Conservation (phyloP, 306 rosid species). For the peach (Prunus persica) region Prunus_persica_NCBIv2 NC_034009.1:33934001-33934500, state of each 20-base stretch:
- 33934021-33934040: no score
- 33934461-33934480: neutral
- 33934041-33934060: no score
- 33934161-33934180: neutral
- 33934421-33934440: neutral
- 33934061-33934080: no score
- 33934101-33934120: no score
- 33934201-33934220: no score
- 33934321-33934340: slow-evolving; percentile 49
- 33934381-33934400: neutral
- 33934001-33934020: no score
- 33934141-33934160: no score
- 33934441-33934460: neutral
- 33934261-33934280: slow-evolving; percentile 46
- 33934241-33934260: slow-evolving; percentile 38
- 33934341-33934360: slow-evolving; percentile 6
- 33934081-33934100: no score
- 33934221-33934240: no score
- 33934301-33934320: slow-evolving; percentile 39
- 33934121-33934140: no score
- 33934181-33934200: no score
- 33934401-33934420: neutral
- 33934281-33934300: slow-evolving; percentile 48
- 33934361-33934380: neutral
- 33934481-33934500: neutral